These are phyloP conservation scores for Aschersonia sp. DNA, from an alignment of 2,329 filamentous ascomycete species.

Conservation along the genomic window DNA sequence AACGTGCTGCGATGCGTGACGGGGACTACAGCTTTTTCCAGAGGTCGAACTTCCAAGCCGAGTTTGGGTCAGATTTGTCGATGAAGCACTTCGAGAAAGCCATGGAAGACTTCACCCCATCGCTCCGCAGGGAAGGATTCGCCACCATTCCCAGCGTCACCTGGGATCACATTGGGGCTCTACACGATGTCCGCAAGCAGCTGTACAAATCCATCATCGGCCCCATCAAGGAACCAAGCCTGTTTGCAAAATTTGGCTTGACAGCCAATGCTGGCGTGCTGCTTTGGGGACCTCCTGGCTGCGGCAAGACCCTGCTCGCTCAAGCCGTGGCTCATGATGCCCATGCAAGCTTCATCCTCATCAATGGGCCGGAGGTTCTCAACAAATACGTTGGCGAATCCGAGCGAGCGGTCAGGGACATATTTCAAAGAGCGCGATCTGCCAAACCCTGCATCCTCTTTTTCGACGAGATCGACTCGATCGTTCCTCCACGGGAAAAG, in stretches of 20 bases:
- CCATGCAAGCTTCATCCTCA: slow-evolving; percentile 93
- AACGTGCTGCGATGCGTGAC: slow-evolving; percentile 1
- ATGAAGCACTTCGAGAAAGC: slow-evolving; percentile 54
- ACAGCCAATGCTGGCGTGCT: slow-evolving; percentile 73
- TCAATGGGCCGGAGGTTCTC: slow-evolving; percentile 89
- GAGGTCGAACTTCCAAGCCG: not conserved
- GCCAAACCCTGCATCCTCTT: slow-evolving; percentile 90
- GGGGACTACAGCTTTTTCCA: slow-evolving; percentile 1
- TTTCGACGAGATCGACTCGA: slow-evolving; percentile 92
- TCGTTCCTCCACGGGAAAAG: slow-evolving; percentile 73
- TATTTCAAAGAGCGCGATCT: slow-evolving; percentile 76
- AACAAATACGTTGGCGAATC: slow-evolving; percentile 98
- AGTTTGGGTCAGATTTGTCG: not conserved
- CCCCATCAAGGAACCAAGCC: slow-evolving; percentile 69
- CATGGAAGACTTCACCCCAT: slow-evolving; percentile 48
- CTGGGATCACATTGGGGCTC: slow-evolving; percentile 82
- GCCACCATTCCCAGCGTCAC: slow-evolving; percentile 86
- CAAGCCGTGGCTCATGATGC: slow-evolving; percentile 94
- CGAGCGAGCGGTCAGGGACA: slow-evolving; percentile 80
- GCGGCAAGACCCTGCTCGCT: slow-evolving; percentile 89
- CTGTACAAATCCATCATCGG: slow-evolving; percentile 77
- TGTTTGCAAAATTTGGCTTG: slow-evolving; percentile 65
- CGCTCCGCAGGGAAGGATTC: slow-evolving; percentile 76
- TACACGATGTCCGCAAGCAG: slow-evolving; percentile 64
- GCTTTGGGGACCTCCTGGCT: slow-evolving; percentile 92